Conservation (phyloP, 2,329 filamentous ascomycete genomes). For the Trichoderma gracile region DNA sequence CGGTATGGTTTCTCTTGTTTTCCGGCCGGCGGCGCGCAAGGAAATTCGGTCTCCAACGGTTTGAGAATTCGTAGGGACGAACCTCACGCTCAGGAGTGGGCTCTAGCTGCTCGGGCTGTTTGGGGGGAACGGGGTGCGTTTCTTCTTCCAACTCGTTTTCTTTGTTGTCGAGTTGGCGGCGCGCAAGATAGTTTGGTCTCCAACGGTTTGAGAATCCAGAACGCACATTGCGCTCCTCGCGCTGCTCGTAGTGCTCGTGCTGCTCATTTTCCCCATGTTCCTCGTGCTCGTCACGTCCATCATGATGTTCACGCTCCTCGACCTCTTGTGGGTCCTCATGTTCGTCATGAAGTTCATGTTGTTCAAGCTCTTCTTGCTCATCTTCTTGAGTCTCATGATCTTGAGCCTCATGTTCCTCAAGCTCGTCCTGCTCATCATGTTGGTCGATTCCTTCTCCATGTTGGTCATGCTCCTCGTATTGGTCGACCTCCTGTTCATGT, state of each 20-base stretch:
- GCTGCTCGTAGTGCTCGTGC: neutral
- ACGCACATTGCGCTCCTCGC: neutral
- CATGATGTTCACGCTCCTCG: conserved; percentile 15
- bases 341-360: neutral
- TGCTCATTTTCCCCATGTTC: neutral
- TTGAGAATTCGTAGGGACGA: neutral
- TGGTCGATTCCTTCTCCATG: neutral
- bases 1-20: conserved; percentile 11
- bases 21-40: neutral
- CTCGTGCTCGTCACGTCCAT: conserved; percentile 25
- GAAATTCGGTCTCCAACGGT: neutral
- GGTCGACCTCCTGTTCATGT: neutral
- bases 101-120: conserved; percentile 19
- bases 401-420: conserved; percentile 25
- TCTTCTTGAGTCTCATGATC: neutral
- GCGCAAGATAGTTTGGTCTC: neutral
- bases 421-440: neutral
- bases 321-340: neutral
- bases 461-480: neutral
- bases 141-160: conserved; percentile 23
- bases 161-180: neutral
- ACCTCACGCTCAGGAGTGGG: conserved; percentile 7
- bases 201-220: neutral
- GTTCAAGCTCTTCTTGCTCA: neutral
- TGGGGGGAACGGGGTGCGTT: conserved; percentile 25